Evolutionary conservation across 495 filamentous ascomycete species (phyloP).

Genomic region (Neurospora sp.): DNA sequence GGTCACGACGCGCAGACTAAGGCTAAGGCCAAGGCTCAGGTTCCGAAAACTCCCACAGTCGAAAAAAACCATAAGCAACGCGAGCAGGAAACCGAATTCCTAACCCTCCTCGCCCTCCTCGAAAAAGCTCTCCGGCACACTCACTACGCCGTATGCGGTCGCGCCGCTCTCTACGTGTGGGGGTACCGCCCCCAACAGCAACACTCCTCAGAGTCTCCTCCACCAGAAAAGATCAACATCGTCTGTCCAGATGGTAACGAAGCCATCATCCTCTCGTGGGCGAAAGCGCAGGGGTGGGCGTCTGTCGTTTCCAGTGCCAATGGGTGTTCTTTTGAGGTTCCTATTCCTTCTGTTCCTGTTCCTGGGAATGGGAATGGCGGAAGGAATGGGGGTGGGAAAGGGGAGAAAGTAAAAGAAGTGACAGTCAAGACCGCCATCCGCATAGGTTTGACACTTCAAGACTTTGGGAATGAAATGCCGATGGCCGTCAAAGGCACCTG

Average conservation of each 20-base stretch:
- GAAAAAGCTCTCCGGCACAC: slow-evolving; percentile 22
- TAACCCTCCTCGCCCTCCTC: slow-evolving; percentile 19
- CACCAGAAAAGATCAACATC: slow-evolving; percentile 17
- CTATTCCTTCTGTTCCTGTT: not conserved
- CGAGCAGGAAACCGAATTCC: not conserved
- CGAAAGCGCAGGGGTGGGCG: slow-evolving; percentile 6
- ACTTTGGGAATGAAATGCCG: not conserved
- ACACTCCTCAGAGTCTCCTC: not conserved
- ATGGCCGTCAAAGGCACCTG: not conserved
- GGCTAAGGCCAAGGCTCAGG: too few relatives aligned
- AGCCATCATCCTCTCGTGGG: slow-evolving; percentile 23
- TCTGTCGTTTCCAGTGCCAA: not conserved
- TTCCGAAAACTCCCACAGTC: not conserved
- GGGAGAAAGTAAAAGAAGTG: not conserved
- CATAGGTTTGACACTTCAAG: not conserved
- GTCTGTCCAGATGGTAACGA: slow-evolving; percentile 19
- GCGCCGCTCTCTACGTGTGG: slow-evolving; percentile 26
- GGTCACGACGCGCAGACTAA: not conserved
- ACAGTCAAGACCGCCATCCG: not conserved
- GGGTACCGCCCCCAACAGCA: slow-evolving; percentile 9
- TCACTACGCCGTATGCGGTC: slow-evolving; percentile 31
- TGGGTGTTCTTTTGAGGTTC: not conserved
- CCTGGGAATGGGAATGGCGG: too few relatives aligned
- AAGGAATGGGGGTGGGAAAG: too few relatives aligned
- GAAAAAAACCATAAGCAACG: not conserved